Conservation (phyloP, 345 rosid genomes). For the Moricandia arvensis region DNA sequence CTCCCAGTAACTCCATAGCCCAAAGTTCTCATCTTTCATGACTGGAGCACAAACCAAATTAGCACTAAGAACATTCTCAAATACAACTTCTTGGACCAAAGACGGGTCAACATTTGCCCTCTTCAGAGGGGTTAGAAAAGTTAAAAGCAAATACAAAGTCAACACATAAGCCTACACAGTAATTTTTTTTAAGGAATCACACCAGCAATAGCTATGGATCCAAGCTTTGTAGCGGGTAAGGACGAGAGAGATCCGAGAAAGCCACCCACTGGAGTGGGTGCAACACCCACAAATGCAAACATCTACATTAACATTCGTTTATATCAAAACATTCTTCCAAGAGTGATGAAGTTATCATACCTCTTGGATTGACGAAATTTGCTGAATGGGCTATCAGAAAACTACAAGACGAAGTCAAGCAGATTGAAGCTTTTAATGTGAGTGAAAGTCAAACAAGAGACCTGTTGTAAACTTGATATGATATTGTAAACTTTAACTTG, state of each 20-base stretch:
- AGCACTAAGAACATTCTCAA: conserved; percentile 93
- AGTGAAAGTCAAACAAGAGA: neutral
- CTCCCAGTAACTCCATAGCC: conserved; percentile 32
- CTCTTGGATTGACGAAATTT: conserved; percentile 76
- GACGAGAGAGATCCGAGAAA: conserved; percentile 85
- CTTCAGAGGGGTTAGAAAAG: conserved; percentile 68
- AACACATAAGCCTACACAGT: neutral
- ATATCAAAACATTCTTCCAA: neutral
- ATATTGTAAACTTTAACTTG: too few relatives aligned
- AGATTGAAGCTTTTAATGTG: neutral
- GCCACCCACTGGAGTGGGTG: conserved; percentile 93
- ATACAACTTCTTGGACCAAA: conserved; percentile 83
- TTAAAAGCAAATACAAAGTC: conserved; percentile 15
- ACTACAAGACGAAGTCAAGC: conserved; percentile 2
- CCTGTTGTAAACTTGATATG: too few relatives aligned
- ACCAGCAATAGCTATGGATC: conserved; percentile 85
- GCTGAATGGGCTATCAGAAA: conserved; percentile 53
- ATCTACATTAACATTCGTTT: conserved; percentile 45
- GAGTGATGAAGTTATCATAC: conserved; percentile 27
- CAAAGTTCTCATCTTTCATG: too few relatives aligned
- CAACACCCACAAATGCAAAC: conserved; percentile 94
- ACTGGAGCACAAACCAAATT: conserved; percentile 39
- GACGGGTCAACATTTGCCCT: conserved; percentile 86
- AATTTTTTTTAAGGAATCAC: neutral
- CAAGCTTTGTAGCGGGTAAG: conserved; percentile 86